Evolutionary conservation across 2,329 filamentous ascomycete species (phyloP).

Genomic region (Exophiala sp.): DNA sequence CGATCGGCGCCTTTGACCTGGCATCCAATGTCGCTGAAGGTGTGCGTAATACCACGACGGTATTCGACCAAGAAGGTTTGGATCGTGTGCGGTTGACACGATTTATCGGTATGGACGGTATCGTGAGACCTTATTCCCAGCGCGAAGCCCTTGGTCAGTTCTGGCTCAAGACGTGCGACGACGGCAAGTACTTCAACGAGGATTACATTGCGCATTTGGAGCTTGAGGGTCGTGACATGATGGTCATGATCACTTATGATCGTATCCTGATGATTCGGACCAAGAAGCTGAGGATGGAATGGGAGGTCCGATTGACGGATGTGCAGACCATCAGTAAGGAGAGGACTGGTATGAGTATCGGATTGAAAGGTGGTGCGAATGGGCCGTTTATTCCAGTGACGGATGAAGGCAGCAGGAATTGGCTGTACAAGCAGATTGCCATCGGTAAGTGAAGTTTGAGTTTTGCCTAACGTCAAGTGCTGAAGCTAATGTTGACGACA

Average conservation of each 20-base stretch:
- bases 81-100: slow-evolving; percentile 91
- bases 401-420: slow-evolving; percentile 73
- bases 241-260: slow-evolving; percentile 82
- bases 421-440: slow-evolving; percentile 64
- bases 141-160: slow-evolving; percentile 94
- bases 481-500: slow-evolving; percentile 15
- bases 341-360: slow-evolving; percentile 85
- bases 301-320: slow-evolving; percentile 94
- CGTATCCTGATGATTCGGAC: slow-evolving; percentile 88
- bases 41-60: slow-evolving; percentile 96
- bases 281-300: slow-evolving; percentile 81
- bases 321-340: slow-evolving; percentile 97
- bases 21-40: slow-evolving; percentile 96
- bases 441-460: slow-evolving; percentile 42
- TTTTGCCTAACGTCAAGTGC: background rate
- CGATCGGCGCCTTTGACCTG: slow-evolving; percentile 93
- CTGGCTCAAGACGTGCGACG: slow-evolving; percentile 98
- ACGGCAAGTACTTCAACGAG: slow-evolving; percentile 96
- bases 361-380: slow-evolving; percentile 83
- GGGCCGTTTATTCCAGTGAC: slow-evolving; percentile 91
- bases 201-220: slow-evolving; percentile 96
- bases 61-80: slow-evolving; percentile 91
- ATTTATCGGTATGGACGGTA: slow-evolving; percentile 87
- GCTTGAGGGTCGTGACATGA: slow-evolving; percentile 80
- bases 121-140: slow-evolving; percentile 90